A percentile compares a stretch with the other conserved stretches of the same genome.
These are phyloP conservation scores for Blumeria graminis DNA, from an alignment of 2,329 filamentous ascomycete genomes.

Conservation along the genomic window DNA sequence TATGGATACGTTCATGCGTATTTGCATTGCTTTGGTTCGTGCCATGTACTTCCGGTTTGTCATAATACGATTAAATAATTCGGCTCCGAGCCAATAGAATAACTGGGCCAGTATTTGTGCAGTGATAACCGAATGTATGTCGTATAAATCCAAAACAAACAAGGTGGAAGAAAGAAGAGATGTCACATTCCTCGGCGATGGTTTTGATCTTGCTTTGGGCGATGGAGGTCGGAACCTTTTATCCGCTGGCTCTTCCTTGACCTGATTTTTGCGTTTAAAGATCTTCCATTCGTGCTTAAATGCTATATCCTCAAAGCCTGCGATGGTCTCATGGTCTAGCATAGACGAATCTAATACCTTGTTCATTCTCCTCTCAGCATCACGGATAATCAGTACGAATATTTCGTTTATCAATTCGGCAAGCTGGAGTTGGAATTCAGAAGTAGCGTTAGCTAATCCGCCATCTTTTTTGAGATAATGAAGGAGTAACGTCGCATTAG, in stretches of 20 bases:
- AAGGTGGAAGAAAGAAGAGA: slow-evolving; percentile 86
- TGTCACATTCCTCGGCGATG: slow-evolving; percentile 83
- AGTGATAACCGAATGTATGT: slow-evolving; percentile 90
- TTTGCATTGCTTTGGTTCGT: slow-evolving; percentile 96
- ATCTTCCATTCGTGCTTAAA: slow-evolving; percentile 99
- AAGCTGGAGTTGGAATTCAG: slow-evolving; percentile 77
- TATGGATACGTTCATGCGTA: slow-evolving; percentile 91
- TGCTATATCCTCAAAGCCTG: slow-evolving; percentile 84
- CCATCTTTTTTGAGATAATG: slow-evolving; percentile 92
- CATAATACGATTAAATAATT: slow-evolving; percentile 96
- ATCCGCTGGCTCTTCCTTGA: slow-evolving; percentile 73
- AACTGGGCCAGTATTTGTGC: slow-evolving; percentile 80
- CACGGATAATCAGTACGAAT: slow-evolving; percentile 88
- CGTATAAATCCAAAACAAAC: slow-evolving; percentile 95
- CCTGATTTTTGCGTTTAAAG: slow-evolving; percentile 73
- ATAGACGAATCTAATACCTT: slow-evolving; percentile 84
- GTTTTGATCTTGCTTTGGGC: slow-evolving; percentile 75
- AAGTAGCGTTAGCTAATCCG: slow-evolving; percentile 56
- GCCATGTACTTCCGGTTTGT: slow-evolving; percentile 85
- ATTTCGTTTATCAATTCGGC: slow-evolving; percentile 94
- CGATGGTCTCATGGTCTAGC: slow-evolving; percentile 94
- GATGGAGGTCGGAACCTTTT: slow-evolving; percentile 83
- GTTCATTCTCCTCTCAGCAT: slow-evolving; percentile 86
- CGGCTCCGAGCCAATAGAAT: slow-evolving; percentile 85
- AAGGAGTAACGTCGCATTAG: slow-evolving; percentile 80